Percentiles rank a stretch among this genome's conserved stretches.
Evolutionary conservation across 1,284 basidiomycete genomes (phyloP).

Genomic region (Mycocalia duriaeana): DNA sequence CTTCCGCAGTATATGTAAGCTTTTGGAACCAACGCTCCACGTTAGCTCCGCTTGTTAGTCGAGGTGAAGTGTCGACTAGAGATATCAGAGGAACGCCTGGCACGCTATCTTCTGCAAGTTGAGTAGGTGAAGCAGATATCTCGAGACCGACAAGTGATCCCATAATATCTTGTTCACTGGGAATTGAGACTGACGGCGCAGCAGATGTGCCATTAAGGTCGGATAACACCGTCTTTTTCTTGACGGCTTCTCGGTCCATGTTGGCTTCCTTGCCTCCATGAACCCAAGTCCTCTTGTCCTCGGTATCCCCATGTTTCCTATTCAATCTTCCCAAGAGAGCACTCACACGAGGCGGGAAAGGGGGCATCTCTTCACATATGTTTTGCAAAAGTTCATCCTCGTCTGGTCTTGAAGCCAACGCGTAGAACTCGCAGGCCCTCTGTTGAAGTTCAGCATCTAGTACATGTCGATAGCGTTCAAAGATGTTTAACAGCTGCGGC

Average conservation of each 20-base stretch:
- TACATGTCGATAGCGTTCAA: constrained; percentile 96
- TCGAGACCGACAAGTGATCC: constrained; percentile 81
- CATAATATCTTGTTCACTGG: constrained; percentile 54
- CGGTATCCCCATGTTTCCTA: constrained; percentile 83
- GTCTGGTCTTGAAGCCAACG: constrained; percentile 75
- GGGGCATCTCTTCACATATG: constrained; percentile 98
- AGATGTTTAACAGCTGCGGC: constrained; percentile 87
- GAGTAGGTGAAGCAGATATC: constrained; percentile 42
- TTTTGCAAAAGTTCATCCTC: constrained; percentile 91
- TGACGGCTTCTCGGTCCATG: constrained; percentile 60
- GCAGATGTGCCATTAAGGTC: constrained; percentile 27
- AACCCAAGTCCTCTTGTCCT: constrained; percentile 93
- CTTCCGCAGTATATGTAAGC: constrained; percentile 76
- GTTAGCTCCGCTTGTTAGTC: constrained; percentile 61
- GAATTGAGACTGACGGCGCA: constrained; percentile 10
- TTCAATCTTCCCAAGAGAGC: constrained; percentile 83
- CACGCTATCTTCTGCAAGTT: constrained; percentile 7
- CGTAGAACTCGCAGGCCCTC: constrained; percentile 94
- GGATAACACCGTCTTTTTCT: constrained; percentile 35
- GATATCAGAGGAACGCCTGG: constrained; percentile 25
- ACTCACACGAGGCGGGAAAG: constrained; percentile 93
- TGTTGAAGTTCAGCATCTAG: constrained; percentile 98
- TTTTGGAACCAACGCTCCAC: constrained; percentile 90
- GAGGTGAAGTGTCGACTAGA: constrained; percentile 30
- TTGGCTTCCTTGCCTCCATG: constrained; percentile 93